Evolutionary conservation across 1,284 basidiomycete species (phyloP).

Genomic region (Boletellus deceptivus): DNA sequence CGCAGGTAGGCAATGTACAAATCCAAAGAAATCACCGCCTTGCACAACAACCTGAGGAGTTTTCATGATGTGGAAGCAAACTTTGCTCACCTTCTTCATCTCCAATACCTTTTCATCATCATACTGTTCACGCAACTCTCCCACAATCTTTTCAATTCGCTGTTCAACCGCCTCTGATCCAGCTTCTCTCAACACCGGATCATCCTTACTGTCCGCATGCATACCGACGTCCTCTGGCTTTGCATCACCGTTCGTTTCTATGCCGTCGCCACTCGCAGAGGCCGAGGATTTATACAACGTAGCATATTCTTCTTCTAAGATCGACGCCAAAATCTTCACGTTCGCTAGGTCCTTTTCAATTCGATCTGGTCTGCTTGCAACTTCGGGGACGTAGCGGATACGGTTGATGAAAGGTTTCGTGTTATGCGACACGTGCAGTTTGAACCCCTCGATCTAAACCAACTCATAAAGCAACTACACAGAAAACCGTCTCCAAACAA

Average conservation of each 20-base stretch:
- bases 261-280: constrained; percentile 24
- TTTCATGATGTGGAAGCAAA: constrained; percentile 12
- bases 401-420: constrained; percentile 75
- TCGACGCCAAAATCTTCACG: constrained; percentile 64
- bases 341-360: constrained; percentile 77
- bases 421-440: constrained; percentile 84
- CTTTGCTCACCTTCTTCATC: constrained; percentile 59
- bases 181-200: constrained; percentile 56
- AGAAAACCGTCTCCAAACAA: constrained; percentile 6
- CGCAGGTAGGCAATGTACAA: constrained; percentile 84
- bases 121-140: constrained; percentile 63
- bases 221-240: constrained; percentile 37
- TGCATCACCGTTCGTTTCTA: constrained; percentile 32
- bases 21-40: constrained; percentile 78
- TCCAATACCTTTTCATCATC: constrained; percentile 64
- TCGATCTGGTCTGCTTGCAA: constrained; percentile 75
- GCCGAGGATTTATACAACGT: constrained; percentile 44
- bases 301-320: constrained; percentile 69
- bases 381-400: constrained; percentile 76
- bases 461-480: constrained; percentile 9
- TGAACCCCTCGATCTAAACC: constrained; percentile 86
- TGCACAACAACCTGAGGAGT: constrained; percentile 20
- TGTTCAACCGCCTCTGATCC: constrained; percentile 71
- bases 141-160: constrained; percentile 70
- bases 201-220: constrained; percentile 48